Evolutionary conservation across 179 eudicot species (phyloP).

Genomic region (Actinidia chinensis): DNA sequence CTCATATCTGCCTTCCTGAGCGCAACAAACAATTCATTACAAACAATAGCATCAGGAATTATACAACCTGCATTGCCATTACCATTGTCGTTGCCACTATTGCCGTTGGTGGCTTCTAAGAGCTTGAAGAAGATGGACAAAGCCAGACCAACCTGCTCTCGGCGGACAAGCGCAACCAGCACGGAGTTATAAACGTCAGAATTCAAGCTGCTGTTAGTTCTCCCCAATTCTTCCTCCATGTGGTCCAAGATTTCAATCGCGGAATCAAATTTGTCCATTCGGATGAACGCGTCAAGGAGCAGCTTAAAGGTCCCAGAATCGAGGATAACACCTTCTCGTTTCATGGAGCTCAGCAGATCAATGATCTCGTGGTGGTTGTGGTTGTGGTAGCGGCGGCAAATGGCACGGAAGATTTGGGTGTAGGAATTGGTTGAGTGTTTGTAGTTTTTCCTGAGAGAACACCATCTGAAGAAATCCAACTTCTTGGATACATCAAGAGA

Average conservation of each 20-base stretch:
- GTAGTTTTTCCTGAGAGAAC: constrained; percentile 48
- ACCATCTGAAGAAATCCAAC: constrained; percentile 70
- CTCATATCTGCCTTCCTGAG: constrained; percentile 65
- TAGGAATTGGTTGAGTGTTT: constrained; percentile 61
- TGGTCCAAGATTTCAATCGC: constrained; percentile 62
- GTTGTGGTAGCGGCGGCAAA: constrained; percentile 35
- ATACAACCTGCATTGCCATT: constrained; percentile 18
- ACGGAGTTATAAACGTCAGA: constrained; percentile 56
- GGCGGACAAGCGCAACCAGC: constrained; percentile 57
- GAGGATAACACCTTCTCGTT: constrained; percentile 52
- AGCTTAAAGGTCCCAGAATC: constrained; percentile 62
- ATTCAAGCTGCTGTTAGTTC: constrained; percentile 33
- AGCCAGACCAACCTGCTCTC: constrained; percentile 53
- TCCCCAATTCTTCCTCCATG: constrained; percentile 56
- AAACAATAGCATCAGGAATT: constrained; percentile 53
- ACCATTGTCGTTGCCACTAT: background rate
- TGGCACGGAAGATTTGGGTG: constrained; percentile 48
- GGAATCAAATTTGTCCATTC: constrained; percentile 57
- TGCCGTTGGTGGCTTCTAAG: constrained; percentile 33
- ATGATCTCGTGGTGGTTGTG: constrained; percentile 40
- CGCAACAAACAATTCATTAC: constrained; percentile 82
- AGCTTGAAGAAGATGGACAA: constrained; percentile 60
- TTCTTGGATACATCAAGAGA: constrained; percentile 57
- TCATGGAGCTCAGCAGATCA: constrained; percentile 51
- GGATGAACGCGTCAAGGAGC: constrained; percentile 66